Conservation (phyloP, 1,284 basidiomycete genomes). For the Thelephora terrestris region DNA sequence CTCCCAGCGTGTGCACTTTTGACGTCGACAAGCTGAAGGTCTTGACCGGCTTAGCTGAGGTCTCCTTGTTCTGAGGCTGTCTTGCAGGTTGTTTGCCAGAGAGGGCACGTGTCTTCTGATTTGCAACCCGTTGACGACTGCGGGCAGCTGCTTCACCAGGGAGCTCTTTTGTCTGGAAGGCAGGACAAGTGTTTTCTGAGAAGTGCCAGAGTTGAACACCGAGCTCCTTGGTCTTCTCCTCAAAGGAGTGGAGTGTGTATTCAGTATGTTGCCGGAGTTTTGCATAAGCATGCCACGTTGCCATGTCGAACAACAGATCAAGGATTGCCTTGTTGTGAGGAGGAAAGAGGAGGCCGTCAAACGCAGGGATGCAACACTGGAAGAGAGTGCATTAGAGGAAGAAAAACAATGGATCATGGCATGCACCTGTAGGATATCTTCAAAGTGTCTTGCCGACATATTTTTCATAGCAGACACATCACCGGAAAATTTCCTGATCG, state of each 20-base stretch:
- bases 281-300: constrained; percentile 21
- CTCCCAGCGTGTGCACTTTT: constrained; percentile 14
- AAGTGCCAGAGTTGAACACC: constrained; percentile 15
- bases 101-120: not conserved
- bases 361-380: constrained; percentile 21
- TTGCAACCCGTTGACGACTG: constrained; percentile 8
- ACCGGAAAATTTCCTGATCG: constrained; percentile 11
- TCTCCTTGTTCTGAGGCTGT: not conserved
- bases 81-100: not conserved
- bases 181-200: constrained; percentile 8
- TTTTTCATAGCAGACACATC: constrained; percentile 19
- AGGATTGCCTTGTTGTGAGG: constrained; percentile 13
- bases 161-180: constrained; percentile 17
- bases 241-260: constrained; percentile 13
- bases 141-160: constrained; percentile 16
- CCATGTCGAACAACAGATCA: constrained; percentile 19
- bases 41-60: not conserved
- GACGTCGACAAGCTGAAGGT: constrained; percentile 10
- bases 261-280: constrained; percentile 24
- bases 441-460: constrained; percentile 21
- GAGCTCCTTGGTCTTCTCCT: constrained; percentile 10
- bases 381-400: not conserved
- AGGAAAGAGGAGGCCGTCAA: constrained; percentile 20
- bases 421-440: constrained; percentile 21
- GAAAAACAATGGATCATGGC: not conserved